Evolutionary conservation across 371 early-diverging fungal species (phyloP), one percentile per base, ranked within the genome.

Genomic region (Thermomucor indicae-seudaticae): DNA sequence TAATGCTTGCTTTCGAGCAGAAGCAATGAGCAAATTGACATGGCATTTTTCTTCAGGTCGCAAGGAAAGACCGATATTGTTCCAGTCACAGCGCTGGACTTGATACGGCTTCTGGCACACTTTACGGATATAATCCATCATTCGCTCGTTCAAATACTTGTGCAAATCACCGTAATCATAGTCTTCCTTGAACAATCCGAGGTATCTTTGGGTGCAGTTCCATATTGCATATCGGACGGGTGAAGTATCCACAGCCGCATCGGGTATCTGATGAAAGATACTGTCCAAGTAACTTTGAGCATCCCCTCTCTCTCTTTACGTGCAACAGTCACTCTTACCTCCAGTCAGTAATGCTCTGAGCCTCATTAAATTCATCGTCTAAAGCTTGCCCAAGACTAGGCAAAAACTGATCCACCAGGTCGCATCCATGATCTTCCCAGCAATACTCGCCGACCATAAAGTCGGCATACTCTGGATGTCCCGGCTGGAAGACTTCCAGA

Each of bases 31-130:
- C 25, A 85, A 50, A 49, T 81, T 82, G 29, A 85, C 67, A 55
- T 84, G 86, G 50, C 83, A 82, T 51, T 84, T 83, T 53, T 85
- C 86, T 55, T 85, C 85, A 3, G 80, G 73, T 22, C 85, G 70
- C 22, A 85, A 61, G 24, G 69, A 67, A 40, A 83, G 64, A 14
- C 79, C 84, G 64, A 81, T 70, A 48, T 76, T 74, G 31, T 64
- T 70, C 74, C 79, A 84, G 48, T 84, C 84, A 23, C 59, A 60
- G 39, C 51, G 59, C 41, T 58, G 61, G 16, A 83, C 64, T 42
- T 61, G 55, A 41, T 71, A 62, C 6, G 80, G 80, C 11, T 58
- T 55, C 47, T 56, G 64, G 43, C 72, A 71, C 8, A 78, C 67
- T 47, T 69, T 73, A 20, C 69, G 58, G 31, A 85, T 70, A 50